Base-by-base conservation (phyloP, 2,329 filamentous ascomycete species). In the Rugonectria rugulosa region DNA sequence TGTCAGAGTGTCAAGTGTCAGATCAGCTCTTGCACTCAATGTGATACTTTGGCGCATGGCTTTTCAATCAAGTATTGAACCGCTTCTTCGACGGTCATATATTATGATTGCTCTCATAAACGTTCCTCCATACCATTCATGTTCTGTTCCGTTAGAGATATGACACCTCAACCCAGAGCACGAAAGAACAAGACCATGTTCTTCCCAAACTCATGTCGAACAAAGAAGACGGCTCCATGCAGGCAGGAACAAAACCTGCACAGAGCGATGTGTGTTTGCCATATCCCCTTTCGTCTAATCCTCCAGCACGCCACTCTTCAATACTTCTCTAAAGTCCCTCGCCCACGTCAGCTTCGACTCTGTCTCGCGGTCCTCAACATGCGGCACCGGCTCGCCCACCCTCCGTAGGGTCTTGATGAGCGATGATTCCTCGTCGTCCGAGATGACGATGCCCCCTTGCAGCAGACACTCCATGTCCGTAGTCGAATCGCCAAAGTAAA, bases 401-500 rank as follows among this genome's bases (percentile, higher is more conserved):
- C 77, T 72, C 3, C 57, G 55, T 23, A 81, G 60, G 4, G 74
- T 72, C 41, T 59, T 62, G 42, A 80, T 53, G 29, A 81, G 63
- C 19, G 63, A 59, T n/a, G 63, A 70, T 5, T 56, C 61, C 54
- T 71, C 71, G 14, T 70, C 63, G 31, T 77, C 65, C 1, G 78
- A 73, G 32, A 86, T 73, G 36, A 81, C 76, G 19, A 85, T 69
- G 4, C 82, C 83, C 6, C 72, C 69, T 19, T 68, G 65, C 4
- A 83, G 60, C 31, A 86, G 68, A 55, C 83, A 86, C 64, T 80
- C 77, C 52, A 86, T 68, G 65, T 86, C 83, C 2, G 83, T 85
- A 2, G 76, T 76, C 23, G 83, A 84, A 66, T 86, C 83, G 7
- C 83, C 83, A 66, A 85, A 78, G 70, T 86, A 86, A n/a, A 82